Evolutionary conservation across 495 filamentous ascomycete species (phyloP).

Genomic region (Neurospora discreta): DNA sequence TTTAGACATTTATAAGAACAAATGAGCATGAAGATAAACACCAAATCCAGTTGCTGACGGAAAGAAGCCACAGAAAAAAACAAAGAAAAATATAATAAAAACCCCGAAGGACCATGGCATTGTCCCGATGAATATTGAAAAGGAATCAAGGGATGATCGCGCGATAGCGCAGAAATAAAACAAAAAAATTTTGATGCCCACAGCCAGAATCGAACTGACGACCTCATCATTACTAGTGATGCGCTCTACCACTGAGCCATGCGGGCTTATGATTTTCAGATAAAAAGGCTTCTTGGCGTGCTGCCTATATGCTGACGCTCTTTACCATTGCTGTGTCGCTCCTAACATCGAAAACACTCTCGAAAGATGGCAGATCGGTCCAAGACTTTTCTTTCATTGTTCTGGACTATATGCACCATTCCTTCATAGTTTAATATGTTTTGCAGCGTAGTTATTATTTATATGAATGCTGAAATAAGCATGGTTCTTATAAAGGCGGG

Average conservation of each 20-base stretch:
- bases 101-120: neutral
- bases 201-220: conserved; percentile 16
- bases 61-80: neutral
- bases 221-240: conserved; percentile 18
- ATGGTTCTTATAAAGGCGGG: neutral
- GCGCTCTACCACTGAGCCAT: conserved; percentile 19
- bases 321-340: neutral
- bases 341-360: neutral
- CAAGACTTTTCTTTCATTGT: too few relatives aligned
- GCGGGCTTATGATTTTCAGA: conserved; percentile 2
- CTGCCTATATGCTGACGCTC: neutral
- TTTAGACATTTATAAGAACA: neutral
- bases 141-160: too few relatives aligned
- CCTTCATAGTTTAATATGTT: too few relatives aligned
- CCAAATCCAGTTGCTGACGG: too few relatives aligned
- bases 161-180: too few relatives aligned
- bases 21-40: neutral
- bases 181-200: conserved; percentile 4
- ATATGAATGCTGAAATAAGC: neutral
- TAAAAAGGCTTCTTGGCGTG: neutral
- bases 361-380: neutral
- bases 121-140: neutral
- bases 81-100: neutral
- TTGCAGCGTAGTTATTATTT: neutral
- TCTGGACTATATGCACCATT: too few relatives aligned